phyloP scores from a whole-genome alignment of 1,284 basidiomycete species.

The Xerocomus nothofagi region DNA sequence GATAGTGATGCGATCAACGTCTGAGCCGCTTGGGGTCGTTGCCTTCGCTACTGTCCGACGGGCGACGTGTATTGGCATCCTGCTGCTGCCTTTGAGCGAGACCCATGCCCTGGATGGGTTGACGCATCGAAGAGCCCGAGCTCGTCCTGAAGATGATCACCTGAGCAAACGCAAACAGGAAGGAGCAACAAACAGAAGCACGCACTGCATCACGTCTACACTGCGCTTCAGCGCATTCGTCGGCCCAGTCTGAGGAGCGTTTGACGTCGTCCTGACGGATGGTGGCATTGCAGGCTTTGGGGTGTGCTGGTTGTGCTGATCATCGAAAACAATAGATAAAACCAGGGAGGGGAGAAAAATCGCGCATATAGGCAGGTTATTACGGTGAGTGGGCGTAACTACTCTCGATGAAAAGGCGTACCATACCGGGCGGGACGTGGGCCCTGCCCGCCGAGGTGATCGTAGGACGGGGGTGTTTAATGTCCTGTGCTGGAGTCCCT shows the following conservation, averaged over 20 bases:
- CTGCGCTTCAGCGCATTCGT: slow-evolving; percentile 39
- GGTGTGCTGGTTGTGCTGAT: slow-evolving; percentile 5
- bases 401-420: slow-evolving; percentile 17
- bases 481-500: not conserved
- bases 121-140: slow-evolving; percentile 15
- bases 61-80: slow-evolving; percentile 24
- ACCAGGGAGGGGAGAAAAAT: not conserved
- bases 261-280: not conserved
- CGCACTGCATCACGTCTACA: slow-evolving; percentile 43
- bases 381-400: not conserved
- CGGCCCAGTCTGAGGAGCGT: slow-evolving; percentile 9
- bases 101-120: slow-evolving; percentile 45
- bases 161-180: not conserved
- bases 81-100: slow-evolving; percentile 38
- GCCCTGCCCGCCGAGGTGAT: slow-evolving; percentile 52
- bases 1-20: slow-evolving; percentile 32
- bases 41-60: slow-evolving; percentile 44
- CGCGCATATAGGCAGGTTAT: slow-evolving; percentile 5
- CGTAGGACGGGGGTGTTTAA: slow-evolving; percentile 32
- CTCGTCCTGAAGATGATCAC: slow-evolving; percentile 8
- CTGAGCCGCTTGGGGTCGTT: slow-evolving; percentile 51
- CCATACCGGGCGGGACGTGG: slow-evolving; percentile 50
- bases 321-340: not conserved
- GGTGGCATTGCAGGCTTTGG: slow-evolving; percentile 7
- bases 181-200: slow-evolving; percentile 1